phyloP scores from a whole-genome alignment of 768 basidiomycete species.

The Hericium rajendrae region DNA sequence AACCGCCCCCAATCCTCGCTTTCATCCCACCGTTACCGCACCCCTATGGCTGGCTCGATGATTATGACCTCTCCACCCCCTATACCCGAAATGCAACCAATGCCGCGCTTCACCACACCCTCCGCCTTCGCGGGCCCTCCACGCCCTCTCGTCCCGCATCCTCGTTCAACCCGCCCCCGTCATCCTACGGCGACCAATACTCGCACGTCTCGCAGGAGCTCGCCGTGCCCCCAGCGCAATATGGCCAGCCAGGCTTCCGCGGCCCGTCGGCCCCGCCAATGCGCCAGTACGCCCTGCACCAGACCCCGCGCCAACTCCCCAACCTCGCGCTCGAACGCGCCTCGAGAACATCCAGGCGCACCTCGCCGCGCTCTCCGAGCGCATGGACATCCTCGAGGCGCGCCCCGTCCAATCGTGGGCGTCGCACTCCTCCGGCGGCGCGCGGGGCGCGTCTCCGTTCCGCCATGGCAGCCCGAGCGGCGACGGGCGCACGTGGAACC shows the following conservation, averaged over 20 bases:
- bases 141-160: slow-evolving; percentile 29
- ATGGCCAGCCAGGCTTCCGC: not conserved
- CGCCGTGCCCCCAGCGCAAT: slow-evolving; percentile 1
- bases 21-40: slow-evolving; percentile 71
- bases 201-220: not conserved
- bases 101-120: slow-evolving; percentile 58
- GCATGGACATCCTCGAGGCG: slow-evolving; percentile 48
- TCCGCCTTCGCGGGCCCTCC: slow-evolving; percentile 54
- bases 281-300: slow-evolving; percentile 12
- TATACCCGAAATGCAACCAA: slow-evolving; percentile 60
- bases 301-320: slow-evolving; percentile 35
- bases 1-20: slow-evolving; percentile 68
- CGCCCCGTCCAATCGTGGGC: slow-evolving; percentile 14
- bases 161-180: slow-evolving; percentile 23
- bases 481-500: slow-evolving; percentile 5
- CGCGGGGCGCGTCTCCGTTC: slow-evolving; percentile 22
- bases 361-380: slow-evolving; percentile 72
- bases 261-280: slow-evolving; percentile 7
- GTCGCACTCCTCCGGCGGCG: slow-evolving; percentile 27
- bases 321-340: slow-evolving; percentile 58
- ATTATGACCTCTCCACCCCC: slow-evolving; percentile 40
- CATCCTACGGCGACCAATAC: slow-evolving; percentile 7
- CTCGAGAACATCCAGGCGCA: slow-evolving; percentile 76
- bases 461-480: slow-evolving; percentile 11
- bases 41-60: slow-evolving; percentile 57